These are phyloP conservation scores for Colletotrichum limetticola DNA, from an alignment of 2,329 filamentous ascomycete species.

Conservation along the genomic window DNA sequence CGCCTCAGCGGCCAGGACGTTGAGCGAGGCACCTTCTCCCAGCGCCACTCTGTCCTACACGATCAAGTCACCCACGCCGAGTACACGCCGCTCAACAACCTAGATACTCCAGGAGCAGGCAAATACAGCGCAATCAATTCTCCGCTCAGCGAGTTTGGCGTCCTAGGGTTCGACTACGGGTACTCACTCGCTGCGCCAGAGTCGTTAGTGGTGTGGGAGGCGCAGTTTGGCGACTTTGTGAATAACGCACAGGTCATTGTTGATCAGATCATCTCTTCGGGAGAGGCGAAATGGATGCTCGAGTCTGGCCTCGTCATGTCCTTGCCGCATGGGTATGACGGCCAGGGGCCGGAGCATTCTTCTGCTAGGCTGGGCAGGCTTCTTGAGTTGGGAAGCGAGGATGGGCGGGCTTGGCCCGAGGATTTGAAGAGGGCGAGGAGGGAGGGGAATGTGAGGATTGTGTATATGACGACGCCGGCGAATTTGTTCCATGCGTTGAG, in stretches of 20 bases:
- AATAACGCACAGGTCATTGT: constrained; percentile 99
- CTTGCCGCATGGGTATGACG: constrained; percentile 96
- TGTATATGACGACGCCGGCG: constrained; percentile 93
- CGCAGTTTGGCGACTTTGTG: constrained; percentile 99
- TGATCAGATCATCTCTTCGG: constrained; percentile 97
- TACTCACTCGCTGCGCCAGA: constrained; percentile 97
- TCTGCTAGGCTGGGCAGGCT: constrained; percentile 97
- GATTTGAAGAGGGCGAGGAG: constrained; percentile 96
- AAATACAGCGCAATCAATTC: constrained; percentile 98
- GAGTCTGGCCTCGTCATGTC: constrained; percentile 96
- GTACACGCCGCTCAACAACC: constrained; percentile 89
- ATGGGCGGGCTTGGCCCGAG: constrained; percentile 83
- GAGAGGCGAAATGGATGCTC: constrained; percentile 98
- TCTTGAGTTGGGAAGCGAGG: constrained; percentile 95
- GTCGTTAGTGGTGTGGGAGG: constrained; percentile 98
- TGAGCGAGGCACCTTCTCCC: constrained; percentile 98
- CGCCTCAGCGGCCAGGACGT: constrained; percentile 98
- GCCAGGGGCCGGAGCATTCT: constrained; percentile 97
- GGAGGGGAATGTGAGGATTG: constrained; percentile 99
- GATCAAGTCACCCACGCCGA: constrained; percentile 94
- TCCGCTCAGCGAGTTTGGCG: constrained; percentile 76
- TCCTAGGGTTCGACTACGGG: constrained; percentile 96
- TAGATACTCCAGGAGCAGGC: constrained; percentile 86
- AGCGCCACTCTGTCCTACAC: constrained; percentile 95
- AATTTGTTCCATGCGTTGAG: constrained; percentile 97